Evolutionary conservation across 352 stramenopile genomes (phyloP), one percentile per base, ranked within the genome.

Genomic region (Pythium folliculosum): DNA sequence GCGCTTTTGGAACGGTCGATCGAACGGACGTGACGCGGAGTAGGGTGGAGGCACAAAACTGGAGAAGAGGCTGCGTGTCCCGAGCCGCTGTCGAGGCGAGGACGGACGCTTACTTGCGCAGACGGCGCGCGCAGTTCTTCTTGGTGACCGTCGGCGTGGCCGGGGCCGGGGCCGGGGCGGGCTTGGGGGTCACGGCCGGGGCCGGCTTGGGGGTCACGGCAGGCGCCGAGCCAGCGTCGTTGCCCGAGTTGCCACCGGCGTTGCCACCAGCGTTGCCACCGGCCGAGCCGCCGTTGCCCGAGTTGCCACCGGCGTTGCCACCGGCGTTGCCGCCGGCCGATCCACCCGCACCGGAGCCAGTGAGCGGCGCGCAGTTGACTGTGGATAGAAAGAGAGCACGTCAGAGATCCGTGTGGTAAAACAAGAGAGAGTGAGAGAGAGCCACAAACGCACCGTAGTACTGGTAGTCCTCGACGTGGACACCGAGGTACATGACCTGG

Each of bases 401-500:
- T 52, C 21, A 52, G 37, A 50, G 23, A n/a, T n/a, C 37, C n/a
- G 55, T 37, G 7, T 22, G 7, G n/a, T 50, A 3, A 16, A 3
- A 45, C 14, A 5, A 47, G 14, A 49, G 38, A 22, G 17, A 48
- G 9, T 37, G 32, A n/a, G 21, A 13, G 27, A 54, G 16, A 32
- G 10, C n/a, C 19, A n/a, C 8, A 13, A 59, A 65, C 59, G 32
- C 14, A 65, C 59, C 22, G 54, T 69, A 69, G 35, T 60, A 49
- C 61, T 72, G 44, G 66, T 69, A 72, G n/a, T 55, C 43, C 21
- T 40, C 19, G 4, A 69, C 54, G 60, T 72, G 67, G 16, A 68
- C 62, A 47, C 61, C 67, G 22, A 56, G 25, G 55, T 73, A 69
- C 67, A 73, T 73, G 35, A 66, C 67, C 48, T 73, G 67, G 61